Percentiles rank a stretch among this genome's conserved stretches.
phyloP scores from a whole-genome alignment of 164 flowering plant species.

The Euptelea pleiosperma region DNA sequence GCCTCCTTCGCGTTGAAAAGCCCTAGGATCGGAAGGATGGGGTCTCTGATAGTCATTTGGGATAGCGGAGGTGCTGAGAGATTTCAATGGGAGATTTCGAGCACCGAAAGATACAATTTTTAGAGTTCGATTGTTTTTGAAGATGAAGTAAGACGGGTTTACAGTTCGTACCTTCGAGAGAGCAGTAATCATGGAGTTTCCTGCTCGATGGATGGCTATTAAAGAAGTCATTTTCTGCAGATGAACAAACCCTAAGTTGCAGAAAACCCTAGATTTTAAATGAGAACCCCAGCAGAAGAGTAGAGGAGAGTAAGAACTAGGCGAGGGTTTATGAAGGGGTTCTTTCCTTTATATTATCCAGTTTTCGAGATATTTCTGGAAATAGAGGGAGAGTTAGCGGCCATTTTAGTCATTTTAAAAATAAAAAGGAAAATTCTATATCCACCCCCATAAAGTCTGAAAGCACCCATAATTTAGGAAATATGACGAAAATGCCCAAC shows the following conservation, averaged over 20 bases:
- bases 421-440: too few relatives aligned
- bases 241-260: background rate
- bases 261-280: background rate
- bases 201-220: slow-evolving; percentile 29
- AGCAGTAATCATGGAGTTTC: slow-evolving; percentile 15
- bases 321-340: too few relatives aligned
- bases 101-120: background rate
- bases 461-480: too few relatives aligned
- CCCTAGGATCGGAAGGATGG: slow-evolving; percentile 22
- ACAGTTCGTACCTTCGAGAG: slow-evolving; percentile 24
- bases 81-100: slow-evolving; percentile 19
- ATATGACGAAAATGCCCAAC: too few relatives aligned
- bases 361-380: too few relatives aligned
- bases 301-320: too few relatives aligned
- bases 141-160: slow-evolving; percentile 7
- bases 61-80: slow-evolving; percentile 35
- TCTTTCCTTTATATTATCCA: too few relatives aligned
- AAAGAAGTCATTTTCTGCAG: slow-evolving; percentile 31
- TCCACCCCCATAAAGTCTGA: too few relatives aligned
- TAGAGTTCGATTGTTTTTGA: slow-evolving; percentile 10
- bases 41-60: slow-evolving; percentile 27
- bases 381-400: too few relatives aligned
- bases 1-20: slow-evolving; percentile 9
- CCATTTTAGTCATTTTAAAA: too few relatives aligned
- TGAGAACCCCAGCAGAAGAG: too few relatives aligned